A percentile compares a stretch with the other conserved stretches of the same genome.
Evolutionary conservation across 495 filamentous ascomycete species (phyloP).

Genomic region (Penicillium cataractarum): DNA sequence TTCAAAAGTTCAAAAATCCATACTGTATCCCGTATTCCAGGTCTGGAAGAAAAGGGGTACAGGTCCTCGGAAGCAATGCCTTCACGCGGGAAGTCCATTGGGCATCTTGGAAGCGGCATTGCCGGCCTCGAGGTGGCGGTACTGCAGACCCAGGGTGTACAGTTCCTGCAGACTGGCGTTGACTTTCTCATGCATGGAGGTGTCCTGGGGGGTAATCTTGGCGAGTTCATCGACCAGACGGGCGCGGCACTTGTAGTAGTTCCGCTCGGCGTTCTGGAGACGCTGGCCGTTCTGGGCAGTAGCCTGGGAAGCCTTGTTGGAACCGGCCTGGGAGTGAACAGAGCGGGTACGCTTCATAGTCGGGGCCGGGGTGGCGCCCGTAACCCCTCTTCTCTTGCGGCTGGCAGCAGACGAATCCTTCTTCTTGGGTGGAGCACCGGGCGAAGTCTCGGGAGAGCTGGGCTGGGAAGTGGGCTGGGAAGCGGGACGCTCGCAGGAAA

Average conservation of each 20-base stretch:
- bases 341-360: constrained; percentile 54
- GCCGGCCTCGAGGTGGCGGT: constrained; percentile 51
- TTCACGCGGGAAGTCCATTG: constrained; percentile 44
- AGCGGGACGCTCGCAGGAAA: constrained; percentile 42
- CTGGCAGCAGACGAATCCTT: constrained; percentile 38
- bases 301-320: constrained; percentile 39
- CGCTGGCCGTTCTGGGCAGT: constrained; percentile 46
- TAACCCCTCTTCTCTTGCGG: constrained; percentile 46
- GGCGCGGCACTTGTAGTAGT: constrained; percentile 48
- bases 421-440: constrained; percentile 39
- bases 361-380: constrained; percentile 41
- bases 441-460: constrained; percentile 50
- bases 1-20: constrained; percentile 1
- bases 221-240: constrained; percentile 47
- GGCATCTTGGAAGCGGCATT: constrained; percentile 43
- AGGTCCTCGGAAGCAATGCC: constrained; percentile 8
- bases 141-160: constrained; percentile 49
- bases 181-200: constrained; percentile 50
- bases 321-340: constrained; percentile 42
- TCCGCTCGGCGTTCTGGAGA: constrained; percentile 49
- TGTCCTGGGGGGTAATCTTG: constrained; percentile 49
- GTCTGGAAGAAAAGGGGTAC: constrained; percentile 5
- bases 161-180: constrained; percentile 54
- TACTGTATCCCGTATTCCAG: constrained; percentile 6
- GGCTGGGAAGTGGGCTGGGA: constrained; percentile 9